These are phyloP conservation scores for Cichorium intybus DNA, from an alignment of 140 eudicot species.

Conservation along the genomic window DNA sequence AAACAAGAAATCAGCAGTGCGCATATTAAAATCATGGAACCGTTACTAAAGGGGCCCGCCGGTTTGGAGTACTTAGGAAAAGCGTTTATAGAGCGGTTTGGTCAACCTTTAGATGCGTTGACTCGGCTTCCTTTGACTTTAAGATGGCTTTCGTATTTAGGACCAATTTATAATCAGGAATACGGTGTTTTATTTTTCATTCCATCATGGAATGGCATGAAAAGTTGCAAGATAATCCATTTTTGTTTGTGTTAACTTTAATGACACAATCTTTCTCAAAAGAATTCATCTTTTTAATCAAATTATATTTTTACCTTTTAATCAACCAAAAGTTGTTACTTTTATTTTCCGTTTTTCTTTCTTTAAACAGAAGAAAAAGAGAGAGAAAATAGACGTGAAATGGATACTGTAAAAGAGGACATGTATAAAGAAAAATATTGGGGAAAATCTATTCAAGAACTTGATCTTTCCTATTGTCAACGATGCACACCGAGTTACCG, in stretches of 20 bases:
- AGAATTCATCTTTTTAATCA: too few relatives aligned
- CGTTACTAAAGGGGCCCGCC: slow-evolving; percentile 83
- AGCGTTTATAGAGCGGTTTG: slow-evolving; percentile 64
- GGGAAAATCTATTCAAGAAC: slow-evolving; percentile 93
- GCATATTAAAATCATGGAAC: slow-evolving; percentile 71
- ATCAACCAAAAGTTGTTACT: too few relatives aligned
- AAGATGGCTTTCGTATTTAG: slow-evolving; percentile 60
- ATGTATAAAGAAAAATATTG: slow-evolving; percentile 72
- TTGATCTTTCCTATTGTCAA: slow-evolving; percentile 86
- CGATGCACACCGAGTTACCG: slow-evolving; percentile 96
- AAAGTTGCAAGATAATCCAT: too few relatives aligned
- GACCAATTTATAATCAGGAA: slow-evolving; percentile 42
- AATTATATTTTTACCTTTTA: too few relatives aligned
- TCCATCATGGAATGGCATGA: too few relatives aligned
- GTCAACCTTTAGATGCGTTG: slow-evolving; percentile 63
- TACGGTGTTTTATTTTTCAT: slow-evolving; percentile 19
- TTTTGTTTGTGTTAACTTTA: too few relatives aligned
- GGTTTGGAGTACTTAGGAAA: slow-evolving; percentile 67
- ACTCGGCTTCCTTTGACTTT: slow-evolving; percentile 55
- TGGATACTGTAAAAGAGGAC: slow-evolving; percentile 71
- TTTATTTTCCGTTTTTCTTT: too few relatives aligned
- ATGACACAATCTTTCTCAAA: too few relatives aligned
- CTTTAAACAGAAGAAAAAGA: slow-evolving; percentile 80
- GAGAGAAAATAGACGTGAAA: slow-evolving; percentile 71
- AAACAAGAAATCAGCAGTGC: slow-evolving; percentile 85